Base-by-base conservation (phyloP, 192 early-diverging fungal species). In the Tieghemiomyces parasiticus region DNA sequence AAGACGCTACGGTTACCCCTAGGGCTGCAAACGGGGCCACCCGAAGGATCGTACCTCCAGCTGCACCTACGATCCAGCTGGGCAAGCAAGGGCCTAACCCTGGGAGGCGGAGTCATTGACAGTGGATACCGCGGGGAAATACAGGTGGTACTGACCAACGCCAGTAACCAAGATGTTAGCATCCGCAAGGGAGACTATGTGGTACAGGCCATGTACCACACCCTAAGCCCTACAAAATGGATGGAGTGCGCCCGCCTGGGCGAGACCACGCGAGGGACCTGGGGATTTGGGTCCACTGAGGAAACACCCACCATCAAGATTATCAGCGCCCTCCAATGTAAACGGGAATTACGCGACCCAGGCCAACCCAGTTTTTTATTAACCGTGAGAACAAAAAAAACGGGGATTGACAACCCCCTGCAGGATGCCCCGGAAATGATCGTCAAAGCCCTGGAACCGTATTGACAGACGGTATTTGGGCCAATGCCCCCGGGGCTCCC, bases 221-320 rank as follows among this genome's bases (percentile, higher is more conserved):
- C 38, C 16, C 9, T 44, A 44, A 44, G 8, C 38, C 16, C 38
- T 19, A 44, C 16, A 16, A 16, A 44, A 44, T 12, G 8, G 9
- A 8, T 12, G 16, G 9, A 44, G 28, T 13, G 20, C 29, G 20
- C 29, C 2, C 29, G 22, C 9, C 22, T 9, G 28, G 50, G 26
- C 20, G 20, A 26, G 22, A 14, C 50, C 3, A 8, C 29, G 2
- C 26, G 50, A 3, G 25, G 29, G 9, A 28, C 2, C 29, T 26
- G 14, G 50, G 26, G 50, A 20, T 52, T 52, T 52, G 50, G 50
- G 22, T 52, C 50, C 26, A 52, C 25, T 52, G 50, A 52, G 14
- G 22, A 14, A 25, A 52, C n/a, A 20, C 22, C 50, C 20, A 20
- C 22, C 25, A 8, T 47, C 46, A 1, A 47, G 25, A 19, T 24